Conservation (phyloP, 352 stramenopile species). For the Globisporangium mamillatum region DNA sequence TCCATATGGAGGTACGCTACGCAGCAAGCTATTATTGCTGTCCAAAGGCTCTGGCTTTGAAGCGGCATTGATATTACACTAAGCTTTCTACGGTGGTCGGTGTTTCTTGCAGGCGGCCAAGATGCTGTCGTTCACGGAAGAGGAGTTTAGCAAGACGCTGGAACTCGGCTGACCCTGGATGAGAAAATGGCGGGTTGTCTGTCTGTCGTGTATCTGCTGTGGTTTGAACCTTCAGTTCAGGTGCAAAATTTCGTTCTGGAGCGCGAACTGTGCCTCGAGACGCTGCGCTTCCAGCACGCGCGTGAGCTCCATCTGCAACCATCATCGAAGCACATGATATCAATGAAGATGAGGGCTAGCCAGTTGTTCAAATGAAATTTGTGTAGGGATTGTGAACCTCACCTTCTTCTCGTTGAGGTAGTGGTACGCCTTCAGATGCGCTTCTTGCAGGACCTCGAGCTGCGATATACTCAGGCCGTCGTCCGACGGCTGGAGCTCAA, state of each 20-base stretch:
- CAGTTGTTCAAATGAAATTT: too few species aligned
- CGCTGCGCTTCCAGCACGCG: conserved; percentile 74
- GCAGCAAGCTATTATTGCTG: background rate
- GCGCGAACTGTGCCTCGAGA: conserved; percentile 58
- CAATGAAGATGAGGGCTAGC: background rate
- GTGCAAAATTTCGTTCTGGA: conserved; percentile 65
- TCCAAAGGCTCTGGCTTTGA: background rate
- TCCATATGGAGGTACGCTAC: conserved; percentile 73
- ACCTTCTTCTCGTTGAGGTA: conserved; percentile 85
- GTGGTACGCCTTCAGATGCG: conserved; percentile 79
- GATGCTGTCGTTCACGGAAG: conserved; percentile 84
- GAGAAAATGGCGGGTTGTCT: background rate
- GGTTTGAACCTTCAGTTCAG: conserved; percentile 21
- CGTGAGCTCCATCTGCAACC: conserved; percentile 59
- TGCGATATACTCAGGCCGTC: conserved; percentile 78
- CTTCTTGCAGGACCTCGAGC: conserved; percentile 76
- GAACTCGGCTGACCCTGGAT: conserved; percentile 39
- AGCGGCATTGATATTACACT: background rate
- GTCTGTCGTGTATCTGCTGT: background rate
- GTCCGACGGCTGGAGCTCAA: conserved; percentile 36
- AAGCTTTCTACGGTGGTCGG: background rate
- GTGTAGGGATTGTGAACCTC: background rate
- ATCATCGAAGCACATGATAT: background rate
- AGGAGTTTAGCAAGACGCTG: conserved; percentile 79
- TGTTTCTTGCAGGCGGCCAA: conserved; percentile 51